Conservation (phyloP, 2,329 filamentous ascomycete species). For the Metarhizium sp. region DNA sequence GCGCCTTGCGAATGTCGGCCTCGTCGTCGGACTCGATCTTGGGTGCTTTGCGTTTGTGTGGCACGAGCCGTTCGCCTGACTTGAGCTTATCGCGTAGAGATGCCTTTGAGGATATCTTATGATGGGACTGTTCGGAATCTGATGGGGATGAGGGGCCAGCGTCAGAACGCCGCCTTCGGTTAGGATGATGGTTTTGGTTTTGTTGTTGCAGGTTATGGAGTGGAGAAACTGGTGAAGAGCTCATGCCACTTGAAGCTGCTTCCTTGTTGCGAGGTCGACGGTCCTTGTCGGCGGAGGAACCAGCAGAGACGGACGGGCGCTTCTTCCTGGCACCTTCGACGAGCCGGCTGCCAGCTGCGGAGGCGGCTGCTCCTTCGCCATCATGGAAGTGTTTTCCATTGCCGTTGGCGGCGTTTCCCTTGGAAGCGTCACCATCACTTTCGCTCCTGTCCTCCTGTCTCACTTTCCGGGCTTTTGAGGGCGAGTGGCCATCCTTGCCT, state of each 20-base stretch:
- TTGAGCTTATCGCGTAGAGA: slow-evolving; percentile 38
- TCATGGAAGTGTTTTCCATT: slow-evolving; percentile 23
- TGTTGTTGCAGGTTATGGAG: slow-evolving; percentile 19
- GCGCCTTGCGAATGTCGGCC: slow-evolving; percentile 41
- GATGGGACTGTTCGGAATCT: slow-evolving; percentile 43
- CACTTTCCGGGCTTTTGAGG: slow-evolving; percentile 52
- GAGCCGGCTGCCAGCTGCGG: slow-evolving; percentile 24
- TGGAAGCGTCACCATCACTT: slow-evolving; percentile 35
- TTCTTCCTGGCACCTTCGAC: slow-evolving; percentile 38
- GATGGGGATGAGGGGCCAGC: slow-evolving; percentile 35
- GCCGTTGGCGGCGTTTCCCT: slow-evolving; percentile 18
- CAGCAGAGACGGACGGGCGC: slow-evolving; percentile 25
- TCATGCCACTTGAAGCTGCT: slow-evolving; percentile 42
- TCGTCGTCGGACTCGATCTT: slow-evolving; percentile 51
- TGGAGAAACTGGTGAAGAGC: slow-evolving; percentile 49
- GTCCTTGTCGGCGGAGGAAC: slow-evolving; percentile 26
- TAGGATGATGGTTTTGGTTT: slow-evolving; percentile 20
- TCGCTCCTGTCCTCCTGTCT: slow-evolving; percentile 58
- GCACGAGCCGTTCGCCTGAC: slow-evolving; percentile 34
- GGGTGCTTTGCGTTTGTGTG: slow-evolving; percentile 44
- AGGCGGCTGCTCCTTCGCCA: slow-evolving; percentile 21
- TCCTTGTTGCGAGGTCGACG: slow-evolving; percentile 36
- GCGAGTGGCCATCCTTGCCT: slow-evolving; percentile 55
- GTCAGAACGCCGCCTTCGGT: slow-evolving; percentile 23
- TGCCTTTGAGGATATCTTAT: slow-evolving; percentile 32